phyloP scores from a whole-genome alignment of 139 green algal genomes.

The Coelastrella sp. region DNA sequence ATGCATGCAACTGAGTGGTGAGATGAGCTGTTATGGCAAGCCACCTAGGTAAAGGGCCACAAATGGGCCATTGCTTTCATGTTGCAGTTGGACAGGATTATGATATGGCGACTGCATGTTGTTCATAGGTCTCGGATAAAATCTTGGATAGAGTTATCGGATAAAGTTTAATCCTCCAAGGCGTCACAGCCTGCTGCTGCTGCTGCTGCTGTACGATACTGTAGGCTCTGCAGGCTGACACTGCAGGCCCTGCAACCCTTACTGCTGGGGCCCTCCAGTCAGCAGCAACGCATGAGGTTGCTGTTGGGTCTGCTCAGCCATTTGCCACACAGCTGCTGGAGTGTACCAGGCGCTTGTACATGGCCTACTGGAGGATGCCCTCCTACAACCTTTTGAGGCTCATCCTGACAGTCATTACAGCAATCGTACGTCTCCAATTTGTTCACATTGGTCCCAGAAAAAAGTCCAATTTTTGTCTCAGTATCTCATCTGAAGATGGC shows the following conservation, averaged over 20 bases:
- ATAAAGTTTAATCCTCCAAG: no score
- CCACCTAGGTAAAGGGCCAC: no score
- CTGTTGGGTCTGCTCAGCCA: not conserved
- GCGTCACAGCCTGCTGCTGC: not conserved
- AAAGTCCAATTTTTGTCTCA: no score
- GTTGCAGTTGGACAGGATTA: no score
- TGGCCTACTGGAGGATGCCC: slow-evolving; percentile 29
- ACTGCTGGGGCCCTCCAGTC: not conserved
- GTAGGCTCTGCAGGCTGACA: not conserved
- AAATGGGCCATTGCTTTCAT: no score
- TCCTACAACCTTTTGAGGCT: slow-evolving; percentile 40
- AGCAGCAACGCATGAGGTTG: not conserved
- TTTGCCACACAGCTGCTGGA: slow-evolving; percentile 34
- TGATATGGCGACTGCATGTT: no score
- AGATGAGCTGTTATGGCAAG: no score
- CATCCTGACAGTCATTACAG: slow-evolving; percentile 1
- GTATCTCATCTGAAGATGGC: not conserved
- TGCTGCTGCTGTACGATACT: not conserved
- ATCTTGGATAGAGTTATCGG: no score
- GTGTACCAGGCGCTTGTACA: not conserved
- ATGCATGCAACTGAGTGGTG: no score
- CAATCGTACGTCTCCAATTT: not conserved
- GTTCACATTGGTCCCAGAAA: not conserved
- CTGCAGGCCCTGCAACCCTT: not conserved
- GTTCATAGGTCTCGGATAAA: no score